Evolutionary conservation across 192 early-diverging fungal species (phyloP).

Genomic region (Funneliformis geosporum): DNA sequence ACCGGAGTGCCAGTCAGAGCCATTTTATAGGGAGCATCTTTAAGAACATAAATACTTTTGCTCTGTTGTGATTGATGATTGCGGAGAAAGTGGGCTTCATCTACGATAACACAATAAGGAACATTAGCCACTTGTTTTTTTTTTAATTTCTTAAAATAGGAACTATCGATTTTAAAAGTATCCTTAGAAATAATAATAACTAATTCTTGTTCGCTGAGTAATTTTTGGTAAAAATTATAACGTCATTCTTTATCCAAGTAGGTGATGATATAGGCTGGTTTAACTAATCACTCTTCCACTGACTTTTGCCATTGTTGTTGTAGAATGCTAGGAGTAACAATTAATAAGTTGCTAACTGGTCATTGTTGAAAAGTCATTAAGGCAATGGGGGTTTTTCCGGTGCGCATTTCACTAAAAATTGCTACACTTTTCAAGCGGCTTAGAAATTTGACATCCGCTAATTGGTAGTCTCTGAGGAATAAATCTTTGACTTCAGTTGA

Average conservation of each 20-base stretch:
- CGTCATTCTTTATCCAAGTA: constrained; percentile 2
- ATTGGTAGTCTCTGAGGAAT: background rate
- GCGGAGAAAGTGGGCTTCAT: constrained; percentile 22
- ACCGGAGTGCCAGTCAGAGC: constrained; percentile 13
- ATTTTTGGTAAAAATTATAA: constrained; percentile 21
- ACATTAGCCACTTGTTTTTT: background rate
- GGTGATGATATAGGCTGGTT: constrained; percentile 15
- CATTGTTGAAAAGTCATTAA: constrained; percentile 23
- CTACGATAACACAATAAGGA: constrained; percentile 7
- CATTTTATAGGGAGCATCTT: constrained; percentile 17
- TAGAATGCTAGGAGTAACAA: constrained; percentile 19
- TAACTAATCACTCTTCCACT: background rate
- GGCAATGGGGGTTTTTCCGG: constrained; percentile 15
- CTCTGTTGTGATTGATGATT: constrained; percentile 27
- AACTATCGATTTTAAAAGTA: constrained; percentile 22
- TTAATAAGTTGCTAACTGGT: constrained; percentile 2
- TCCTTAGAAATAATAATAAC: constrained; percentile 25
- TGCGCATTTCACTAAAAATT: constrained; percentile 27
- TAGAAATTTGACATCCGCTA: background rate
- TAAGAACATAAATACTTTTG: constrained; percentile 15
- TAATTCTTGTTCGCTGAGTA: background rate
- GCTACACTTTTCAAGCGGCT: constrained; percentile 11
- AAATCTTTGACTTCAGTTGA: background rate
- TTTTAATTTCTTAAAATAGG: background rate
- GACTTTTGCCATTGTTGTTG: constrained; percentile 26